Percentiles rank a stretch among this genome's conserved stretches.
phyloP scores from a whole-genome alignment of 2,329 filamentous ascomycete species.

The Graphilbum ipis-grandicollis region DNA sequence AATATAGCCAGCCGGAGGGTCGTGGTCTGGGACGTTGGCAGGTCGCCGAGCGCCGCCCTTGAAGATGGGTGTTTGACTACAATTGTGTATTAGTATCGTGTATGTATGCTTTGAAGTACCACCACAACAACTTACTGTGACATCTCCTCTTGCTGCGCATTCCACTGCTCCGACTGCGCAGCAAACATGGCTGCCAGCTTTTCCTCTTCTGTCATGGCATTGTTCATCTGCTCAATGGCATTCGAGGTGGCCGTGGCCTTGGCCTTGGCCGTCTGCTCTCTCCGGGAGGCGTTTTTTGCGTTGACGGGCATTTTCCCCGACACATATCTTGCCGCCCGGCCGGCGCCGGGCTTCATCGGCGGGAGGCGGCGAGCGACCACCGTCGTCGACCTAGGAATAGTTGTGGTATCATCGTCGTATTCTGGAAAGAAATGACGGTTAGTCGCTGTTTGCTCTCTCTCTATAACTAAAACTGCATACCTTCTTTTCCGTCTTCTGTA shows the following conservation, averaged over 20 bases:
- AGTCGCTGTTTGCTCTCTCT: too few relatives aligned
- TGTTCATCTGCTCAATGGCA: constrained; percentile 50
- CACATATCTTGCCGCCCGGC: constrained; percentile 84
- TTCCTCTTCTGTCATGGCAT: constrained; percentile 80
- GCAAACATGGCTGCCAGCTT: constrained; percentile 86
- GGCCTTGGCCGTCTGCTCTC: constrained; percentile 43
- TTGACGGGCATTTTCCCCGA: constrained; percentile 87
- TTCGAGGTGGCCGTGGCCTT: constrained; percentile 36
- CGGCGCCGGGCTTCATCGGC: constrained; percentile 68
- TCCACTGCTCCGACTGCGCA: constrained; percentile 81
- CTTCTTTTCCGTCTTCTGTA: constrained; percentile 79
- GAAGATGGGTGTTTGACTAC: constrained; percentile 44
- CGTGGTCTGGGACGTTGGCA: constrained; percentile 72
- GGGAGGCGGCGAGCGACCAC: constrained; percentile 80
- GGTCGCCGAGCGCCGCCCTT: constrained; percentile 47
- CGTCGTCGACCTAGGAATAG: constrained; percentile 86
- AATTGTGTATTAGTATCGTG: constrained; percentile 15
- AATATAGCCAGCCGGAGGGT: constrained; percentile 83
- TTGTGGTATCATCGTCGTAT: constrained; percentile 95
- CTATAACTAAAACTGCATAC: too few relatives aligned
- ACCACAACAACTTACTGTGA: constrained; percentile 45
- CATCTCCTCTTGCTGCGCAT: constrained; percentile 83
- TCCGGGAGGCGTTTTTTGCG: constrained; percentile 62
- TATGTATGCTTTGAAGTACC: background rate
- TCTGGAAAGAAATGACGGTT: constrained; percentile 31